phyloP scores from a whole-genome alignment of 495 filamentous ascomycete species.

The Talaromyces proteolyticus region DNA sequence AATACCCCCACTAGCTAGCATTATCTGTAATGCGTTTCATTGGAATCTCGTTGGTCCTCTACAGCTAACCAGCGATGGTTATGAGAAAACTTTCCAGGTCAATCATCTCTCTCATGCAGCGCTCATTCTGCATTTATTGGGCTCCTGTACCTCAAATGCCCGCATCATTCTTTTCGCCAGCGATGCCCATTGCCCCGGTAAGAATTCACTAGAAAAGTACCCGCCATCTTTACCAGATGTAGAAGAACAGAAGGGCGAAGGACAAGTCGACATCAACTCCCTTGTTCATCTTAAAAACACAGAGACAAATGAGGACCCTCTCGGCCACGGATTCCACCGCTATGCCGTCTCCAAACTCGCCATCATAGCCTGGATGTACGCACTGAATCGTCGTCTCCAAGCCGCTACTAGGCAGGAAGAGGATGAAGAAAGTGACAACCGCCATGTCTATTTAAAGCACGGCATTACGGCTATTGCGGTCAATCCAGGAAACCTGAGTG shows the following conservation, averaged over 20 bases:
- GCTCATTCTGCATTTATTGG: conserved; percentile 34
- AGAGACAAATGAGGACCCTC: conserved; percentile 4
- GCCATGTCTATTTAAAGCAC: not conserved
- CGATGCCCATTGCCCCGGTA: conserved; percentile 25
- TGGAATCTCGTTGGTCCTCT: not conserved
- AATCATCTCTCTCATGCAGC: conserved; percentile 40
- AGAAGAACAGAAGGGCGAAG: conserved; percentile 2
- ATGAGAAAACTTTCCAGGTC: conserved; percentile 38
- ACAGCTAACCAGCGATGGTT: conserved; percentile 23
- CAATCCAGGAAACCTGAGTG: conserved; percentile 37
- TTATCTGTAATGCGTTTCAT: conserved; percentile 39
- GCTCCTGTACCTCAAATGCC: conserved; percentile 6
- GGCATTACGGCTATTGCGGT: conserved; percentile 36
- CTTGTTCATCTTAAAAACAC: conserved; percentile 7
- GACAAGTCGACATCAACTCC: not conserved
- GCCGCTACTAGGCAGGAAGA: no score
- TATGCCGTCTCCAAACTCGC: conserved; percentile 34
- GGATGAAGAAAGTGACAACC: not conserved
- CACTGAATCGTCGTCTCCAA: conserved; percentile 19
- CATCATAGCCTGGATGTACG: conserved; percentile 29
- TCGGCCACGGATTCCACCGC: conserved; percentile 26
- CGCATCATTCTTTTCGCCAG: conserved; percentile 28
- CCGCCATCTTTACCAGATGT: conserved; percentile 10
- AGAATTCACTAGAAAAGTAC: conserved; percentile 26
- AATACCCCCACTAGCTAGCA: conserved; percentile 32